phyloP scores from a whole-genome alignment of 805 yeast species.

The Starmerella floris region DNA sequence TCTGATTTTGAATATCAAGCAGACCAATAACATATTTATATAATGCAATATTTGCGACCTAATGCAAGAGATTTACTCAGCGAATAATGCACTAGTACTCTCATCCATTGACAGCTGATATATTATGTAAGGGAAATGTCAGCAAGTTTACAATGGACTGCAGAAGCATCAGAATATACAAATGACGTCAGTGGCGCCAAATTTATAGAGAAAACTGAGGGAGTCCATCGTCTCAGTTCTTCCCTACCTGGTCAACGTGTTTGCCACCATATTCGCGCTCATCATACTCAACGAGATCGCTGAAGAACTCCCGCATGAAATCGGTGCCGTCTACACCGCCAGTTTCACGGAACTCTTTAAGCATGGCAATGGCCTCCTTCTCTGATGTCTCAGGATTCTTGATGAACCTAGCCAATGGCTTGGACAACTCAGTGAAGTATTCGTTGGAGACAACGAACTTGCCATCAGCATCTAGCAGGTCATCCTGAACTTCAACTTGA shows the following conservation, averaged over 20 bases:
- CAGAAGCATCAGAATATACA: too few species aligned
- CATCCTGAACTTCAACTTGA: constrained; percentile 10
- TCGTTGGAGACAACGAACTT: constrained; percentile 19
- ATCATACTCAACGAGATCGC: neutral
- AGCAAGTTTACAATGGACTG: too few species aligned
- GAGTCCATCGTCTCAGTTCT: too few species aligned
- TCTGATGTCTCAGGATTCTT: constrained; percentile 3
- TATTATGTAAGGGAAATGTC: too few species aligned
- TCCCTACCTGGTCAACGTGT: neutral
- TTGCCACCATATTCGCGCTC: neutral
- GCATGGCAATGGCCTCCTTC: constrained; percentile 10
- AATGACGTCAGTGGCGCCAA: too few species aligned
- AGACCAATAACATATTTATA: too few species aligned
- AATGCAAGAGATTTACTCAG: too few species aligned
- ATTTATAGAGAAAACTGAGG: too few species aligned
- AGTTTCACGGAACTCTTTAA: constrained; percentile 21
- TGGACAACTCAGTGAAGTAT: constrained; percentile 13
- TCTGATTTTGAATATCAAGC: too few species aligned
- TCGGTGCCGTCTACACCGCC: constrained; percentile 24
- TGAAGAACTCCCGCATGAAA: constrained; percentile 19
- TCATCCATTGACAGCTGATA: too few species aligned
- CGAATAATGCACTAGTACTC: too few species aligned
- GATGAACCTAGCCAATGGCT: constrained; percentile 7
- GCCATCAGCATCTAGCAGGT: constrained; percentile 16
- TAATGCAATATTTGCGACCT: too few species aligned